Base-by-base conservation (phyloP, 345 rosid species). In the Combretum micranthum region DNA sequence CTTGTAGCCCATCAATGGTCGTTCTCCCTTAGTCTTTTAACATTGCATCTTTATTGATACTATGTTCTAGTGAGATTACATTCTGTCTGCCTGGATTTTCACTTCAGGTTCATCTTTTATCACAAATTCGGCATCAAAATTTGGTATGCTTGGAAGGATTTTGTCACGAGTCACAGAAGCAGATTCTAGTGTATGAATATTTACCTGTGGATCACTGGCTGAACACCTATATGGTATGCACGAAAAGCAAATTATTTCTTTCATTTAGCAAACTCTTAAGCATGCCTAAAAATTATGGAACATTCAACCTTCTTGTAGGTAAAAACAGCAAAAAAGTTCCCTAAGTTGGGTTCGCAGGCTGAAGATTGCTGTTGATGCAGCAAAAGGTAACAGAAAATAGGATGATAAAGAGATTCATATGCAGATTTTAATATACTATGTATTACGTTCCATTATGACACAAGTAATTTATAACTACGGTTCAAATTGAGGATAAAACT, bases 301-400 rank as follows among this genome's bases (percentile, higher is more conserved):
- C 9, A 32, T 32, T 32, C 39, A 32, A 32, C 39, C 39, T 32
- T 32, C 39, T 45, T 66, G 25, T 61, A 88, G 96, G 98, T 71
- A 63, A 75, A 22, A 72, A 69, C 49, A 85, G 80, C 55, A 72
- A 68, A 67, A 82, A 73, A 52, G 67, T 65, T 59, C 75, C 87
- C 57, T 91, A 65, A 86, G 88, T 69, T 88, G 98, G 98, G 83
- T 84, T 77, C 86, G 92, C 16, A 80, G 96, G 72, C 83, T 91
- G 47, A 91, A 88, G 75, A 79, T 85, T 26, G 90, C 95, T 45
- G 89, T 91, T 42, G 96, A 91, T 72, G 92, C 98, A 55, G 95
- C 96, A 54, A 91, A 88, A 81, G 98, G 97, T 81, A 77, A 18
- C 61, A 32, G 10, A 32, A 1, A 32, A 32, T 9, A 11, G 10